These are phyloP conservation scores for Mycena haematopus DNA, from an alignment of 768 basidiomycete genomes.

Conservation along the genomic window DNA sequence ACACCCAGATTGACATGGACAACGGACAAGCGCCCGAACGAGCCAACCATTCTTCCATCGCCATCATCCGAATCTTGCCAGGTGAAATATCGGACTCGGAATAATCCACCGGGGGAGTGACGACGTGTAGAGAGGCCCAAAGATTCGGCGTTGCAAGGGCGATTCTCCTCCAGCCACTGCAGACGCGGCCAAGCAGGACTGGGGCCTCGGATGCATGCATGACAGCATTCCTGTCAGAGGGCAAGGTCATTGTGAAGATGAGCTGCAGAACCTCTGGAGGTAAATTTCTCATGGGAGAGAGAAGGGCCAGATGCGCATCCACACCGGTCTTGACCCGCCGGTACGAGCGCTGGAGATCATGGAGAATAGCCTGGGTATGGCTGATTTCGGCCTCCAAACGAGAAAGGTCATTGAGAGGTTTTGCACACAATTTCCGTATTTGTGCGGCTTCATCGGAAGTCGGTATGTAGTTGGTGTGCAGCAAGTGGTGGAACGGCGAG, in stretches of 20 bases:
- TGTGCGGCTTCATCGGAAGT: constrained; percentile 8
- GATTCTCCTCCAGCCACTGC: constrained; percentile 18
- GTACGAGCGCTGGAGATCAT: constrained; percentile 14
- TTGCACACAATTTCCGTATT: constrained; percentile 17
- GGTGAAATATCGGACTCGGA: constrained; percentile 9
- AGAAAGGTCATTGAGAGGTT: constrained; percentile 9
- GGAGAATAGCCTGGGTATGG: constrained; percentile 11
- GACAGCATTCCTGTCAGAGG: constrained; percentile 11
- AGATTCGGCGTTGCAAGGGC: constrained; percentile 14
- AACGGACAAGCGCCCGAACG: constrained; percentile 21
- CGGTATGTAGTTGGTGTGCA: constrained; percentile 22
- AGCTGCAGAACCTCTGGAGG: constrained; percentile 23
- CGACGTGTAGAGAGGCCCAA: constrained; percentile 17
- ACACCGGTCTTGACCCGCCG: constrained; percentile 6
- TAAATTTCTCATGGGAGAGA: constrained; percentile 20
- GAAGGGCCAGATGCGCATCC: constrained; percentile 18
- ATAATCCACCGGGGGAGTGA: constrained; percentile 15
- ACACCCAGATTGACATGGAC: constrained; percentile 23
- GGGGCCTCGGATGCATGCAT: constrained; percentile 24
- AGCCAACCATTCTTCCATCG: constrained; percentile 19
- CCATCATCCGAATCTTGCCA: not conserved
- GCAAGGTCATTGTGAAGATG: constrained; percentile 19
- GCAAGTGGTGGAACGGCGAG: constrained; percentile 15
- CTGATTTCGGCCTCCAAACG: constrained; percentile 18
- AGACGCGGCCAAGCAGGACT: constrained; percentile 20